Evolutionary conservation across 768 basidiomycete species (phyloP), one percentile per base, ranked within the genome.

Genomic region (Tricholoma sp.): DNA sequence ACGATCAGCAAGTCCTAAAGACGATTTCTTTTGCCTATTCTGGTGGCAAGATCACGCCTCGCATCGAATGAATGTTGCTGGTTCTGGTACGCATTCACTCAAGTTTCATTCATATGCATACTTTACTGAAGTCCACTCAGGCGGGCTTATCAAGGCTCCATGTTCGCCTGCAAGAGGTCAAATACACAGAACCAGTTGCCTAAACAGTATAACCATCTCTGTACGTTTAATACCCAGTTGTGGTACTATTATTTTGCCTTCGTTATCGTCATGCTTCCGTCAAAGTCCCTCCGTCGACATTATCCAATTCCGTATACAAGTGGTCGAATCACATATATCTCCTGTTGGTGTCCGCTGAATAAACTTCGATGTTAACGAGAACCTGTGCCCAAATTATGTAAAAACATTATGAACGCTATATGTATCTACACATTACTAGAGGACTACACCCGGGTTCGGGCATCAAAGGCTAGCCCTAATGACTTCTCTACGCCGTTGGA

Each of bases 21-120:
- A 60, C 49, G 31, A 34, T 60, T 32, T 60, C 59, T 21, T 60
- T 60, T 35, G 50, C 51, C 19, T 60, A 52, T 56, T 57, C 59
- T 32, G 39, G 21, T 47, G 56, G 49, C 3, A 52, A 52, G 8
- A 29, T 60, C 39, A 14, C 4, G 22, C 59, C 59, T 60, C 43
- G 56, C 49, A 52, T 60, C 12, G 46, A 45, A 53, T 57, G 51
- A 37, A 47, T 54, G 39, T 29, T 45, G 56, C n/a, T 32, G 4
- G 35, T 35, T n/a, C n/a, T n/a, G 9, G 34, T 14, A 19, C 18
- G 19, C 43, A 49, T 49, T 54, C 52, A 22, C 41, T 19, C 22
- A 45, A 54, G 37, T 27, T 43, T 54, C 24, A 27, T 27, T 27
- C 24, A 27, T 27, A 27, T 27, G 24, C 39, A 43, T 49, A 55